Conservation (phyloP, 768 basidiomycete species). For the Lentinula aciculospora region DNA sequence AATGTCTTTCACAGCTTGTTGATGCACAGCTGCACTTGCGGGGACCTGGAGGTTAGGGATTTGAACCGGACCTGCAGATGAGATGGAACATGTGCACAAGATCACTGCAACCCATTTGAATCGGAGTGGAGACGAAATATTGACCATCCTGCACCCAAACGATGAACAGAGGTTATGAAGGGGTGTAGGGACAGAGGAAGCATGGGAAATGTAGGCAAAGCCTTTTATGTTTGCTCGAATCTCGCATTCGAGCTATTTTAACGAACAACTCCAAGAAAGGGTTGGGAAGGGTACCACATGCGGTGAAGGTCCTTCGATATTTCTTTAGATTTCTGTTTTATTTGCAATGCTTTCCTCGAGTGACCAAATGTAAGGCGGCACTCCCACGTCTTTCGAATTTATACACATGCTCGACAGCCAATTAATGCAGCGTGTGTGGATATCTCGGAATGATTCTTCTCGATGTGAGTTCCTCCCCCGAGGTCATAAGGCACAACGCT, state of each 20-base stretch:
- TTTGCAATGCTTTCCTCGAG: neutral
- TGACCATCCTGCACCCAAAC: constrained; percentile 1
- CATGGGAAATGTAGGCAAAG: neutral
- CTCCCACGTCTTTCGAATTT: neutral
- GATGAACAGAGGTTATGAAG: neutral
- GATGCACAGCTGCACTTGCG: constrained; percentile 22
- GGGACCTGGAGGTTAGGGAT: constrained; percentile 30
- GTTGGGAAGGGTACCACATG: neutral
- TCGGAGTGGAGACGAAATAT: neutral
- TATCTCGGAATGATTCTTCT: neutral
- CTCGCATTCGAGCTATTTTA: neutral
- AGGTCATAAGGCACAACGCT: neutral
- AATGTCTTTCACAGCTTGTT: constrained; percentile 30
- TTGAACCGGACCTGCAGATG: constrained; percentile 26
- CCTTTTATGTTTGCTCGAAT: neutral
- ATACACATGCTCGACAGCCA: neutral
- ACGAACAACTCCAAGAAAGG: neutral
- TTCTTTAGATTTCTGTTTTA: neutral
- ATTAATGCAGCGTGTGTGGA: neutral
- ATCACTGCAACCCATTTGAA: neutral
- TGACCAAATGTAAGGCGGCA: neutral
- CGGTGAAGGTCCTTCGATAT: neutral
- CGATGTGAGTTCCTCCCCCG: neutral
- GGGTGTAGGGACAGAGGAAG: neutral
- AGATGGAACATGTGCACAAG: neutral